Evolutionary conservation across 768 basidiomycete genomes (phyloP).

Genomic region (Russula foetens): DNA sequence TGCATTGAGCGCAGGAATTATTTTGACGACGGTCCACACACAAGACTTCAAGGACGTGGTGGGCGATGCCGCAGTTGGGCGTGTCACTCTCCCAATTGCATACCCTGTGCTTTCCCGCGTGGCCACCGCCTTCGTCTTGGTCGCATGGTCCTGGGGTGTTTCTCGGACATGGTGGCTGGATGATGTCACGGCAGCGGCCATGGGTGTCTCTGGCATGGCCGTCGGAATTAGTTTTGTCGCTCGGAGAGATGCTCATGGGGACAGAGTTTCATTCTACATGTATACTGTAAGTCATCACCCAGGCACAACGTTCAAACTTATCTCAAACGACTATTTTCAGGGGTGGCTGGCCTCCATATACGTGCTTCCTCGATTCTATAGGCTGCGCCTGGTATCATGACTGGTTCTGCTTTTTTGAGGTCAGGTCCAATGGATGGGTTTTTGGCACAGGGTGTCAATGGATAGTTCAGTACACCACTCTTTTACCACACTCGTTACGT

Average conservation of each 20-base stretch:
- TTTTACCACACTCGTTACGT: not conserved
- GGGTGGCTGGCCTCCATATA: slow-evolving; percentile 17
- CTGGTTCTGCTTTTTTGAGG: not conserved
- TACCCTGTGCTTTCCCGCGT: slow-evolving; percentile 30
- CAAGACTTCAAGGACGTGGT: slow-evolving; percentile 41
- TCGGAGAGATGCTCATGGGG: slow-evolving; percentile 8
- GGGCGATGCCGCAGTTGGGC: slow-evolving; percentile 35
- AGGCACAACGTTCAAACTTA: not conserved
- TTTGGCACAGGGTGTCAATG: not conserved
- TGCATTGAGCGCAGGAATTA: slow-evolving; percentile 31
- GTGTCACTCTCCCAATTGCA: slow-evolving; percentile 38
- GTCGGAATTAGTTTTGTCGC: slow-evolving; percentile 23
- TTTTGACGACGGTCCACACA: slow-evolving; percentile 40
- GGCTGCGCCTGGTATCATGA: not conserved
- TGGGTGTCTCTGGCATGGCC: slow-evolving; percentile 28
- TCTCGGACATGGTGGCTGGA: slow-evolving; percentile 32
- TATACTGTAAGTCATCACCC: slow-evolving; percentile 17
- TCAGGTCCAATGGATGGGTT: not conserved
- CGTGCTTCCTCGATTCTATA: slow-evolving; percentile 18
- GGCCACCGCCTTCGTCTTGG: slow-evolving; percentile 29
- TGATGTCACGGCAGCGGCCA: slow-evolving; percentile 20
- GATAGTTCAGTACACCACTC: not conserved
- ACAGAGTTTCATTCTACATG: slow-evolving; percentile 21
- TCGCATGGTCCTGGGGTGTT: slow-evolving; percentile 32
- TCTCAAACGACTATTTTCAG: not conserved